Evolutionary conservation across 805 yeast genomes (phyloP), one percentile per base, ranked within the genome.

Genomic region (Kodamaea laetipori): DNA sequence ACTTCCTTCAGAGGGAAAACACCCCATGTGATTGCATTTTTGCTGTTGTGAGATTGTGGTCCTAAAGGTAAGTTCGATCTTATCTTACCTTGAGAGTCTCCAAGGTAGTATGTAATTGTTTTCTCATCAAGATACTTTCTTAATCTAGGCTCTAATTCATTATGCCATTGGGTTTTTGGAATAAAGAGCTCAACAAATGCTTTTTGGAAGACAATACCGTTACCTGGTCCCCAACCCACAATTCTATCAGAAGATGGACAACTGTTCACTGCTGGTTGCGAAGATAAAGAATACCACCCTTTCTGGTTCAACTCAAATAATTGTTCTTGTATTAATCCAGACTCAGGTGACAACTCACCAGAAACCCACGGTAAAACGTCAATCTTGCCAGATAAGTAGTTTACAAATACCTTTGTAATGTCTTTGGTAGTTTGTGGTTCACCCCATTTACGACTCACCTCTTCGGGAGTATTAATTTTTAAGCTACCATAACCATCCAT

Each of bases 1-100:
- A 90, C 83, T 58, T 89, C 96, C 50, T 90, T 80, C 63, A 84
- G 84, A 6, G 95, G 95, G 74, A 94, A 92, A 2, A 86, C 96
- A 49, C 98, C 99, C 99, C 99, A 94, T 1, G 99, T 94, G 6
- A 94, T 95, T 19, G 94, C 96, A 50, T 83, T 84, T 34, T 89
- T 82, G 25, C 57, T 78, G 41, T 57, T 61, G 34, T 54, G 60
- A 3, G 19, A 15, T 12, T 55, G 49, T 3, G 44, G 60, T 11
- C 67, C 72, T 1, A 69, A 60, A 1, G 72, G 71, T 57, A 84
- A 66, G 53, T 85, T 89, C 2, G 94, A 78, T 21, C 73, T 69
- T 49, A 87, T 81, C 7, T 64, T 55, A 1, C 83, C 84, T 6
- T 66, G 54, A 7, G 78, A 63, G 60, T 84, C 89, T 28, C 94